Evolutionary conservation across 257 asterid genomes (phyloP), one percentile per base, ranked within the genome.

Genomic region (Solanum virginianum): DNA sequence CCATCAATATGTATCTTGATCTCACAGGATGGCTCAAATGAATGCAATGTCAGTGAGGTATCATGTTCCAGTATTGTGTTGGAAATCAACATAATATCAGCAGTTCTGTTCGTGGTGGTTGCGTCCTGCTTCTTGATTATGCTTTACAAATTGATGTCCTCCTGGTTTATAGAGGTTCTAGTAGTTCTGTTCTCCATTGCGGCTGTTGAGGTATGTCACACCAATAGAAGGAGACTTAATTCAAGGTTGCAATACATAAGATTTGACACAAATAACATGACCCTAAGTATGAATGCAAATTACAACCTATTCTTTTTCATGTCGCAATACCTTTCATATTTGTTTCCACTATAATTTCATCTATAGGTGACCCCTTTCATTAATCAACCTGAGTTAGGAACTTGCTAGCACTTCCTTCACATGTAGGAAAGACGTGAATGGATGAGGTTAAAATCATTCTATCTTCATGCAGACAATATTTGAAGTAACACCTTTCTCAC

Each of bases 171-270:
- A 47, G 98, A 93, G 92, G 90, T 97, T 88, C 93, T 97, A 60
- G 99, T 97, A 89, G 97, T 95, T 84, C 94, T 97, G 22, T 97
- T 97, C 59, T 91, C 94, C 93, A 91, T 97, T 10, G 99, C 99
- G n/a, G 99, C 99, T 32, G 88, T 92, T 47, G 98, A 97, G 98
- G 99, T 97, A 92, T 84, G 89, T 83, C 56, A 65, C 7, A 65
- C 80, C 62, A 83, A 18, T 66, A 56, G 82, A 47, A 74, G 20
- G 22, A 75, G 45, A 29, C 62, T 51, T 24, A 24, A 24, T 75
- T 53, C 60, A 68, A 32, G 51, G 68, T 22, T 65, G 36, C 68
- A 68, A 20, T 83, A 54, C 43, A 75, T 80, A 49, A 26, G 49
- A 43, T 65, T 65, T 66, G 65, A 17, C 8, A 7, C 60, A 43